A percentile compares a stretch with the other conserved stretches of the same genome.
Evolutionary conservation across 179 eudicot genomes (phyloP).

Genomic region (Monotropa hypopitys): DNA sequence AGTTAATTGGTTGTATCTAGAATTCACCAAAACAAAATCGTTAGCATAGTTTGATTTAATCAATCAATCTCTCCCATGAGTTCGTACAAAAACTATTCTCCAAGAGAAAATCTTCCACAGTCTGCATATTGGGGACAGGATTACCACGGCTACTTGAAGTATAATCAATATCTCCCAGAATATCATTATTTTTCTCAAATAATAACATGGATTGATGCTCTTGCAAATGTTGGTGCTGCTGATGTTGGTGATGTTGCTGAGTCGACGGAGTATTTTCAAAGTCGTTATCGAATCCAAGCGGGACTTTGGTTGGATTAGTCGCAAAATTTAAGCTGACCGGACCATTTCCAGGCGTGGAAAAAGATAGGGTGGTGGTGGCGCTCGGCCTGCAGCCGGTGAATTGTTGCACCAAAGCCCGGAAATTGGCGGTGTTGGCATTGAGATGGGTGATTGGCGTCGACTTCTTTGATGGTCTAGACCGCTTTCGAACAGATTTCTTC

Average conservation of each 20-base stretch:
- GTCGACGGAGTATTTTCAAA: not conserved
- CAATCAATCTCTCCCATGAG: conserved; percentile 4
- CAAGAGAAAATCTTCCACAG: not conserved
- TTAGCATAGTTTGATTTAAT: not conserved
- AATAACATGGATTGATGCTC: not conserved
- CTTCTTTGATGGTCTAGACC: conserved; percentile 41
- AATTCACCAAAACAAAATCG: no score
- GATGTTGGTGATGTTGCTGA: not conserved
- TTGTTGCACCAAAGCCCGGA: conserved; percentile 59
- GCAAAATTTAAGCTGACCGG: conserved; percentile 15
- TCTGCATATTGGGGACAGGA: not conserved
- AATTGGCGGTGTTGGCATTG: conserved; percentile 38
- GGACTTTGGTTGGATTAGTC: not conserved
- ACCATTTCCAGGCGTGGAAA: conserved; percentile 6
- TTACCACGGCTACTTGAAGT: not conserved
- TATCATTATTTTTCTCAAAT: not conserved
- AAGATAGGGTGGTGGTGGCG: not conserved
- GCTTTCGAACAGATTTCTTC: conserved; percentile 22
- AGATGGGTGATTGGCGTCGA: conserved; percentile 43
- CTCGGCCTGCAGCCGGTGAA: conserved; percentile 32
- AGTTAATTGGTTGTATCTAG: no score
- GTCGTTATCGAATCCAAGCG: not conserved
- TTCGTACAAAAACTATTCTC: conserved; percentile 4
- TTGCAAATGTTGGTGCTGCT: not conserved
- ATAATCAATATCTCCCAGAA: not conserved